Evolutionary conservation across 495 filamentous ascomycete genomes (phyloP), one percentile per base, ranked within the genome.

Genomic region (Xylaria bambusicola): DNA sequence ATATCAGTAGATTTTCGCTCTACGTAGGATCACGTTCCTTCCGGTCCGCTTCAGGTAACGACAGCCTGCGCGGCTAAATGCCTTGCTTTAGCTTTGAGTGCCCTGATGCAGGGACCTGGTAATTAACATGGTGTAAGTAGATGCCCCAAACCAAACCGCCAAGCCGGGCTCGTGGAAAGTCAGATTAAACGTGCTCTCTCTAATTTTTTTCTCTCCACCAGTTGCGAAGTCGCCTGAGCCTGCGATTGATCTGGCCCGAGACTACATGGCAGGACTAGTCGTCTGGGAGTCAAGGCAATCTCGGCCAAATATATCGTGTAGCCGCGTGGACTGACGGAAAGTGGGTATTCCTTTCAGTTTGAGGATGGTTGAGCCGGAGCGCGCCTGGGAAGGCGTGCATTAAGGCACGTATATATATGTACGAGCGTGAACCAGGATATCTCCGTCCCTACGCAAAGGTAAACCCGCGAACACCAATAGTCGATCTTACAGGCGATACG

Each of bases 31-130:
- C 50, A 53, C 33, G 13, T 15, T 31, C 13, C 53, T 47, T 57
- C 54, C 54, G 54, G 20, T 20, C 42, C 31, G 20, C 21, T 48
- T 56, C 53, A 17, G 54, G 54, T 46, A 57, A 49, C 33, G 44
- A 57, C 15, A 31, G 29, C 29, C 10, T 33, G 5, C 23, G 20
- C 42, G 53, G 42, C 41, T 56, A 56, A 46, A 56, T 46, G 26
- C 35, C 36, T 12, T 41, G 31, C 31, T 36, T 27, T 41, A 41
- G 36, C 36, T 38, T 3, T 7, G 36, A 15, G 15, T 15, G 7
- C 29, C 29, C 29, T 24, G 20, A 20, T 33, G n/a, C 9, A 41
- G 33, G 38, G 21, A 15, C 15, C 4, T 42, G 36, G 51, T 41
- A n/a, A n/a, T n/a, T n/a, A n/a, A n/a, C n/a, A n/a, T n/a, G n/a